Conservation (phyloP, 2,329 filamentous ascomycete genomes). For the Cercospora janseana region DNA sequence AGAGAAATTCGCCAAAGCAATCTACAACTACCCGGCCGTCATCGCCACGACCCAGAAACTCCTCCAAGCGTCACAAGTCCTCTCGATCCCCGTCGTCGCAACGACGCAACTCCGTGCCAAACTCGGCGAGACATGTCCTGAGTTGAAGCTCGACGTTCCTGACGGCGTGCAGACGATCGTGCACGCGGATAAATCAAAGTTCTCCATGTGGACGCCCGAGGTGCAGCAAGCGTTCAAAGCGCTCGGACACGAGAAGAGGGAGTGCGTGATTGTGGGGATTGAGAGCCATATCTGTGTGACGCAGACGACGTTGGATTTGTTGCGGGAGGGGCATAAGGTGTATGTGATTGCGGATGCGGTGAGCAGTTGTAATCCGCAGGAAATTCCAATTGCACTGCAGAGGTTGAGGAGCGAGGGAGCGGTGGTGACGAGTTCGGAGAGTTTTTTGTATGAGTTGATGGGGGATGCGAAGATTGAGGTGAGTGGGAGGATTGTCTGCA, state of each 20-base stretch:
- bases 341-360: constrained; percentile 89
- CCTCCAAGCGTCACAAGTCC: constrained; percentile 49
- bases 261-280: constrained; percentile 82
- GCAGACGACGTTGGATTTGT: constrained; percentile 82
- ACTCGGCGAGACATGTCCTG: constrained; percentile 74
- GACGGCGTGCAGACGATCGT: constrained; percentile 54
- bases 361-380: constrained; percentile 78
- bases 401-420: constrained; percentile 73
- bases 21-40: constrained; percentile 81
- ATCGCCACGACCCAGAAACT: constrained; percentile 54
- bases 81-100: constrained; percentile 74
- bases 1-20: constrained; percentile 82
- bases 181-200: constrained; percentile 80
- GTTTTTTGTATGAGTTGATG: constrained; percentile 83
- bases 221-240: constrained; percentile 52
- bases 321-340: constrained; percentile 71
- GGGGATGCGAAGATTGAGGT: constrained; percentile 68
- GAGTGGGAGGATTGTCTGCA: background rate
- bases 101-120: constrained; percentile 81
- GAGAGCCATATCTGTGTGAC: constrained; percentile 93
- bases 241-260: constrained; percentile 46
- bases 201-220: constrained; percentile 80
- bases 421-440: constrained; percentile 81
- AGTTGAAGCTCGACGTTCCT: constrained; percentile 58
- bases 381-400: constrained; percentile 75